Base-by-base conservation (phyloP, 345 rosid genomes). In the Aegle marmelos region DNA sequence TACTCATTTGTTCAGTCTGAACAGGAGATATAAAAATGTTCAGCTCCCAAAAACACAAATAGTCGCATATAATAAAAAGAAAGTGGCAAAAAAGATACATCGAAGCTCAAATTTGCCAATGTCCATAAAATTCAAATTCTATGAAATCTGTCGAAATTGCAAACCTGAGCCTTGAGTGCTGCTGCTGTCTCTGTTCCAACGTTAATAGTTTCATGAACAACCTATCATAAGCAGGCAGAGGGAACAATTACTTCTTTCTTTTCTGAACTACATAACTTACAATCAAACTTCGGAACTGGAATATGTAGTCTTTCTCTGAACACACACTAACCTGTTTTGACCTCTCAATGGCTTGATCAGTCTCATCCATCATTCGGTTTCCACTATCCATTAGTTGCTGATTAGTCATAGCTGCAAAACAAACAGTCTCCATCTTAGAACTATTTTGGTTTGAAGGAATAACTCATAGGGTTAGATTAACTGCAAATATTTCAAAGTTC, bases 1-100 rank as follows among this genome's bases (percentile, higher is more conserved):
- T 92, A 82, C 95, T 89, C 99, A 96, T 96, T 90, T 96, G 97
- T 75, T 96, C 99, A 5, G 99, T 96, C 98, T 93, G 89, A 67
- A 88, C 34, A 82, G 0, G 48, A 73, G 79, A 77, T 22, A 70
- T 21, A 53, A 66, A 75, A 80, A 74, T 65, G 54, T 72, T 78
- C 83, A 85, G 77, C 34, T 72, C 68, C 68, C 60, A 22, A 28
- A 27, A 66, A 67, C 79, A 45, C 53, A 22, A 16, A 54, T 19
- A 25, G 75, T 31, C 50, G 60, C 9, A 30, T 58, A 68, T 69
- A 30, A 45, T 31, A 39, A 27, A 64, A 31, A 63, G 9, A 68
- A 68, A 79, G 7, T 37, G 73, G 45, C 72, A 70, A 68, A 71
- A 72, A 79, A 68, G 28, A 57, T 25, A 75, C 7, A 68, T 41